Evolutionary conservation across 2,329 filamentous ascomycete genomes (phyloP).

Genomic region (Sarocladium brachiariae): DNA sequence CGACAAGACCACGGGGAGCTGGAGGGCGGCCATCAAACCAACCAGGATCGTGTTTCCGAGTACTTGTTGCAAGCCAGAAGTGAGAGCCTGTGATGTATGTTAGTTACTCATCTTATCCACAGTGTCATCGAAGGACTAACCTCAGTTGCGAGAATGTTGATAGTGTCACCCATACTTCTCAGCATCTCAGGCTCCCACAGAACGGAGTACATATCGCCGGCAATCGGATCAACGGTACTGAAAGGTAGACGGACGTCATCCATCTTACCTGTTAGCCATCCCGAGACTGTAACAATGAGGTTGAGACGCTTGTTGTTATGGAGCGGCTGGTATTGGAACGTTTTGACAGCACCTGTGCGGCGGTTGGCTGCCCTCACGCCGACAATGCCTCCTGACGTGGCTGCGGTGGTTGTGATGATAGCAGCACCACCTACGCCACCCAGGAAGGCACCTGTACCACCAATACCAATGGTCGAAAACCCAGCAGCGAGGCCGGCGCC

Average conservation of each 20-base stretch:
- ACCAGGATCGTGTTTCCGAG: constrained; percentile 84
- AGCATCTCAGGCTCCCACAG: constrained; percentile 98
- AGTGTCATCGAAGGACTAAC: constrained; percentile 40
- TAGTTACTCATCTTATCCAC: not conserved
- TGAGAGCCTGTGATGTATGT: constrained; percentile 62
- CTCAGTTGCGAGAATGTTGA: constrained; percentile 96
- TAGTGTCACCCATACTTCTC: constrained; percentile 94
- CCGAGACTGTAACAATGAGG: constrained; percentile 87
- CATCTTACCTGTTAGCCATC: constrained; percentile 97
- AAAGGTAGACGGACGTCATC: constrained; percentile 94
- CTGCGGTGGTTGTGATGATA: constrained; percentile 84
- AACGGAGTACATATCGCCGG: constrained; percentile 97
- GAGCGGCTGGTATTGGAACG: constrained; percentile 91
- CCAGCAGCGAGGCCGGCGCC: constrained; percentile 89
- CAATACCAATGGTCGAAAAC: constrained; percentile 75
- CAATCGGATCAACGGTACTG: constrained; percentile 92
- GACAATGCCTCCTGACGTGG: constrained; percentile 79
- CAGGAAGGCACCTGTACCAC: constrained; percentile 82
- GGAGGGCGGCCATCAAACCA: constrained; percentile 84
- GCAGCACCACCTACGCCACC: constrained; percentile 89
- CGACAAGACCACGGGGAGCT: constrained; percentile 84
- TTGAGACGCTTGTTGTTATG: constrained; percentile 99
- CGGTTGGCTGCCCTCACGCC: constrained; percentile 79
- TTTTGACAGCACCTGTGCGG: constrained; percentile 85
- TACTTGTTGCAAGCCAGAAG: constrained; percentile 92